Percentiles rank a stretch among this genome's conserved stretches.
phyloP scores from a whole-genome alignment of 306 rosid genomes.

The Corylus heterophylla region DNA sequence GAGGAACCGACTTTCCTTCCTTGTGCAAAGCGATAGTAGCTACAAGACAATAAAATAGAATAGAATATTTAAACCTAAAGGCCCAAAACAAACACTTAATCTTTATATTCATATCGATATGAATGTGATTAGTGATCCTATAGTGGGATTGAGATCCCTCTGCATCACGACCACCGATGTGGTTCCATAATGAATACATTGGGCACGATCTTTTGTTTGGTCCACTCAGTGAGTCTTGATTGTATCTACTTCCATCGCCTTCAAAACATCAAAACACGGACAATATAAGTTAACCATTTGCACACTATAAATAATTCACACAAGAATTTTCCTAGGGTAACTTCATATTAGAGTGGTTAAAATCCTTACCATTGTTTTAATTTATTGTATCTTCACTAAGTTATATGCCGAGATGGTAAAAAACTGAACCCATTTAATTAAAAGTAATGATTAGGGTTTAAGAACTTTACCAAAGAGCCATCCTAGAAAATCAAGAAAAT shows the following conservation, averaged over 20 bases:
- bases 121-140: background rate
- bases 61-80: slow-evolving; percentile 2
- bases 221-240: slow-evolving; percentile 64
- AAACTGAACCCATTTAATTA: background rate
- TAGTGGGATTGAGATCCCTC: slow-evolving; percentile 43
- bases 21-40: slow-evolving; percentile 55
- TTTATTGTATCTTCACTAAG: too few relatives aligned
- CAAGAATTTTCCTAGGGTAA: background rate
- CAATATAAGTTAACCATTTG: background rate
- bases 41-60: slow-evolving; percentile 37
- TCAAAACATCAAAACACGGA: slow-evolving; percentile 28
- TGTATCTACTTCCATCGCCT: slow-evolving; percentile 85
- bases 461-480: background rate
- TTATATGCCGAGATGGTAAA: too few relatives aligned
- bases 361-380: background rate
- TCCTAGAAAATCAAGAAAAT: background rate
- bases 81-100: background rate
- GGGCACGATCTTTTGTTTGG: slow-evolving; percentile 83
- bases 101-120: background rate
- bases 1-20: slow-evolving; percentile 68
- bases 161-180: slow-evolving; percentile 86
- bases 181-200: slow-evolving; percentile 84
- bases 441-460: background rate
- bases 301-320: too few relatives aligned
- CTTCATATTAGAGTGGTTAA: background rate